Base-by-base conservation (phyloP, 345 rosid genomes). In the Heritiera fomes region DNA sequence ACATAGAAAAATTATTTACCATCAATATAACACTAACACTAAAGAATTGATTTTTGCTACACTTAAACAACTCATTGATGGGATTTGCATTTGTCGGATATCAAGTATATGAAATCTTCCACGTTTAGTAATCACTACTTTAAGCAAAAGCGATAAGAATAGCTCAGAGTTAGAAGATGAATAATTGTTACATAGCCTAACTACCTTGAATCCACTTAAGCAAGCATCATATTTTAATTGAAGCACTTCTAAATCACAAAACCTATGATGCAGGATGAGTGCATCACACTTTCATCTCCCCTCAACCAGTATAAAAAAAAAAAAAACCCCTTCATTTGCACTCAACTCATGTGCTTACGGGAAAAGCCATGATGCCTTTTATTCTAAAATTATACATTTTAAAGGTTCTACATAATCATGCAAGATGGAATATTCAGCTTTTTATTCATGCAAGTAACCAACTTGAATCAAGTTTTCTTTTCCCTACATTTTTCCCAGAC, bases 61-160 rank as follows among this genome's bases (percentile, higher is more conserved):
- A 75, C 50, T 9, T 4, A 66, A 73, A 71, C 69, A 81, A 74
- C 77, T 78, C 73, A 83, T 67, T 64, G 76, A 59, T 45, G 73
- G 66, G 53, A 74, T 23, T 75, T 12, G 15, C 65, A 73, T n/a
- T 18, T 28, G 9, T 28, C 10, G 2, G n/a, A 53, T 68, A 34
- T 34, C 28, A 20, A 17, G 43, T 3, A 30, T 4, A 43, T 6
- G 20, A n/a, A 40, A 47, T 23, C 6, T 69, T 69, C 38, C 73
- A 3, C 0, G n/a, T 47, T 46, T 20, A 46, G 55, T 23, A 45
- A 20, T 46, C 55, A 23, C 38, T 11, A 47, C 11, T 46, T 45
- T 5, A 47, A 69, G 56, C 34, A 14, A 47, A 69, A 47, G 58
- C 58, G 13, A 28, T n/a, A 34, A 64, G 56, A 70, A 23, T 4